Percentiles rank a stretch among this genome's conserved stretches.
Conservation (phyloP, 2,329 filamentous ascomycete genomes). For the Colletotrichum sp. region DNA sequence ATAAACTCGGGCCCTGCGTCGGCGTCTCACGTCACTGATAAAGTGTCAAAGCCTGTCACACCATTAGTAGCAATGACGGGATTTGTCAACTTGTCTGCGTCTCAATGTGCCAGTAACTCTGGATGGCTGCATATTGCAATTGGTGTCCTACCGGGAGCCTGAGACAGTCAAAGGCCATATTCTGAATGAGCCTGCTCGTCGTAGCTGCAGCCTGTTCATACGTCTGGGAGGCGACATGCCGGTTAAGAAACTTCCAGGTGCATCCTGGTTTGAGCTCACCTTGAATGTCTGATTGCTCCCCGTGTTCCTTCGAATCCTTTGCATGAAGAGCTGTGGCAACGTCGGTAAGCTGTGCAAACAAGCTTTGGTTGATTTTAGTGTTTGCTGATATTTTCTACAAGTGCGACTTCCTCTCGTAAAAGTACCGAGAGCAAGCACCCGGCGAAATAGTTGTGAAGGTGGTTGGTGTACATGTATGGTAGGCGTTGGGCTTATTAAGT, state of each 20-base stretch:
- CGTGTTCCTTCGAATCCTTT: background rate
- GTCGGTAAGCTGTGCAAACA: background rate
- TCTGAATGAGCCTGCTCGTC: background rate
- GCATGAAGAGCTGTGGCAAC: background rate
- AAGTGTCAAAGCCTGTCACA: slow-evolving; percentile 7
- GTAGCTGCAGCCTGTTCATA: background rate
- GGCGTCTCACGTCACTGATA: background rate
- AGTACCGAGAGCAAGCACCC: background rate
- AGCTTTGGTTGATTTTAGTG: background rate
- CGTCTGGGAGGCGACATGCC: background rate
- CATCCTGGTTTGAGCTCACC: background rate
- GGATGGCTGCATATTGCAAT: background rate
- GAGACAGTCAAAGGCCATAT: background rate
- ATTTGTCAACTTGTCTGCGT: background rate
- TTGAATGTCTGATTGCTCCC: background rate
- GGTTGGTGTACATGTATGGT: background rate
- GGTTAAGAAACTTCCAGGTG: background rate
- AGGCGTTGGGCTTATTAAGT: background rate
- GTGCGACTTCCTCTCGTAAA: background rate
- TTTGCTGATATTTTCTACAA: background rate
- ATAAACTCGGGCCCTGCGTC: background rate
- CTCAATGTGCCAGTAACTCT: background rate
- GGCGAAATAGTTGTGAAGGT: background rate
- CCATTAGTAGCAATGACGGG: background rate
- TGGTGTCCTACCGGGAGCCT: background rate